phyloP scores from a whole-genome alignment of 129 eudicot genomes.

The Cynara cardunculus region DNA sequence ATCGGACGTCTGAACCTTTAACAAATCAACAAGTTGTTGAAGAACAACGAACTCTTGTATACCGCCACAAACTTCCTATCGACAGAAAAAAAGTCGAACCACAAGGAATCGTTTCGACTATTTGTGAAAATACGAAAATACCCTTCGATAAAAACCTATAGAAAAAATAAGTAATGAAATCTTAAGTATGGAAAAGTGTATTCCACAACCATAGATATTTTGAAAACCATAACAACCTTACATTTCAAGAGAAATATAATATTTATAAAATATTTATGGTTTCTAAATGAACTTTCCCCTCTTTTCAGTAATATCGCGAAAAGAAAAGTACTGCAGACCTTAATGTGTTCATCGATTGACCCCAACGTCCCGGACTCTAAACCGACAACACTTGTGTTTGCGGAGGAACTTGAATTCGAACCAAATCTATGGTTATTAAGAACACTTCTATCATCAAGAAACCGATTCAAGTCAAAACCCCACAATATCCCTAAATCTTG shows the following conservation, averaged over 20 bases:
- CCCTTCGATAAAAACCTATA: background rate
- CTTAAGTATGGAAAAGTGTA: background rate
- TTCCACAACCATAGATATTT: background rate
- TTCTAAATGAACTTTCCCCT: background rate
- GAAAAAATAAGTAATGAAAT: background rate
- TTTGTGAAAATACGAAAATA: background rate
- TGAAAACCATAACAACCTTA: background rate
- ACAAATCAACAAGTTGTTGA: conserved; percentile 68
- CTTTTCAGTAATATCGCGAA: background rate
- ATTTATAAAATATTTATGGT: background rate
- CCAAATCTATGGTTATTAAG: conserved; percentile 17
- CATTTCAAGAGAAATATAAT: too few species aligned
- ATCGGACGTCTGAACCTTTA: conserved; percentile 44
- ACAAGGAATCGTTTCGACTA: background rate
- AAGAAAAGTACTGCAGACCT: conserved; percentile 28
- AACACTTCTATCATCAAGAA: conserved; percentile 13
- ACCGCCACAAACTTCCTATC: conserved; percentile 29
- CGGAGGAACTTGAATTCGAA: conserved; percentile 9
- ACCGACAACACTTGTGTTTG: background rate
- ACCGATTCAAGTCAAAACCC: conserved; percentile 49
- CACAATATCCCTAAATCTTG: conserved; percentile 61
- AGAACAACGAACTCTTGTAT: conserved; percentile 29
- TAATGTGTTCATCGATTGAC: conserved; percentile 2
- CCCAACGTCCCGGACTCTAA: conserved; percentile 11
- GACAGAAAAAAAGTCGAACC: background rate